Percentiles rank a stretch among this genome's conserved stretches.
Evolutionary conservation across 805 yeast species (phyloP).

Genomic region (Wickerhamiella australiensis): DNA sequence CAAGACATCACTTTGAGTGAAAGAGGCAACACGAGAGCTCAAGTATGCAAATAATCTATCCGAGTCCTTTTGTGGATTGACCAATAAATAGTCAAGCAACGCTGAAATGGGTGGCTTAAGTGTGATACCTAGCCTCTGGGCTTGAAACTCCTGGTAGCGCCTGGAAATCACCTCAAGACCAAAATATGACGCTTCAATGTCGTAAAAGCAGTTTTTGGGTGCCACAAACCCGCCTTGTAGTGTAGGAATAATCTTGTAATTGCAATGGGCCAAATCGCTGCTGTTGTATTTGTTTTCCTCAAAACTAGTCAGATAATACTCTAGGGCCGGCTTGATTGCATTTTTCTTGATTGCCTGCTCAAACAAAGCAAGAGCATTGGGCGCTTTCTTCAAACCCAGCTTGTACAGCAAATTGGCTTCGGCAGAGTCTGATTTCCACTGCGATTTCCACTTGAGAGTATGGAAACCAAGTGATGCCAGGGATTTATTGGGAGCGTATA

Average conservation of each 20-base stretch:
- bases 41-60: constrained; percentile 23
- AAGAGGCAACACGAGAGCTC: constrained; percentile 20
- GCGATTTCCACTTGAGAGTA: constrained; percentile 26
- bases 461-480: constrained; percentile 25
- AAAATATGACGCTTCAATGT: constrained; percentile 21
- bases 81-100: constrained; percentile 15
- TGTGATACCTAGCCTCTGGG: constrained; percentile 26
- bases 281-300: constrained; percentile 20
- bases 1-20: constrained; percentile 18
- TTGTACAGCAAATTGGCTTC: constrained; percentile 25
- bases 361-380: constrained; percentile 23
- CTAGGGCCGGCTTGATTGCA: constrained; percentile 19
- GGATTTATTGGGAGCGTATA: constrained; percentile 26
- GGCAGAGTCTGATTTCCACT: constrained; percentile 15
- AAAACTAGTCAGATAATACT: constrained; percentile 24
- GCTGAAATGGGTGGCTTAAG: constrained; percentile 21
- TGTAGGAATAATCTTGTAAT: constrained; percentile 20
- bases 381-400: constrained; percentile 26
- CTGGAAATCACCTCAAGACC: constrained; percentile 25
- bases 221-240: constrained; percentile 7
- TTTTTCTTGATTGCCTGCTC: constrained; percentile 13
- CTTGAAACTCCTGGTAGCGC: constrained; percentile 18
- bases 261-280: neutral
- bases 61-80: constrained; percentile 14
- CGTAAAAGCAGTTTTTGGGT: constrained; percentile 23